Base-by-base conservation (phyloP, 2,329 filamentous ascomycete species). In the Botrytis galanthina region DNA sequence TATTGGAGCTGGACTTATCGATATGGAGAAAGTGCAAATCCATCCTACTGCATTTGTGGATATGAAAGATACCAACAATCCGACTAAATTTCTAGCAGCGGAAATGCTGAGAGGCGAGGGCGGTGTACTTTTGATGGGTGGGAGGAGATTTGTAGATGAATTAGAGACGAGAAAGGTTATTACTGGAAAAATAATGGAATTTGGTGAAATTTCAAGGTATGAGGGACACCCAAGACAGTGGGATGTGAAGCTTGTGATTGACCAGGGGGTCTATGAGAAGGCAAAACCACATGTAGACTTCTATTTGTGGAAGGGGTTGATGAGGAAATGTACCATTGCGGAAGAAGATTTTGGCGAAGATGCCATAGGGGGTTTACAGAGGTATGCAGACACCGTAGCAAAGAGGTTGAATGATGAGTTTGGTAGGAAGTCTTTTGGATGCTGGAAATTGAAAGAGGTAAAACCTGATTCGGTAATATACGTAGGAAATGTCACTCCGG, bases 21-120 rank as follows among this genome's bases (percentile, higher is more conserved):
- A 86, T 75, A 86, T 86, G 84, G 82, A 84, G 0, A 77, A 81
- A 29, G 88, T 92, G 3, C 90, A 92, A 79, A 84, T 91, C 7
- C 90, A 92, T 75, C 89, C 90, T 3, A 91, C 89, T 0, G 88
- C 88, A 0, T 91, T 92, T 77, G 82, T 91, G 9, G 88, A 91
- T 75, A 85, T 86, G 0, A 82, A 83, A 1, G 83, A 84, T 46
- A 81, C 83, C 0, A 76, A 76, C 0, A 83, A 84, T 0, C 80
- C 81, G 48, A 84, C 89, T 66, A 91, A 91, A 80, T 88, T 91
- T 77, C 85, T 91, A 6, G 89, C 89, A 0, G 89, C 89, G 0
- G 90, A 92, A 80, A 83, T 89, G 73, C 82, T 92, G 39, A 83
- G 89, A 5, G 89, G 89, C 0, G 89, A 91, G 77, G 90, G 89